These are phyloP conservation scores for Ophiostoma populinum DNA, from an alignment of 2,329 filamentous ascomycete species.

Conservation along the genomic window DNA sequence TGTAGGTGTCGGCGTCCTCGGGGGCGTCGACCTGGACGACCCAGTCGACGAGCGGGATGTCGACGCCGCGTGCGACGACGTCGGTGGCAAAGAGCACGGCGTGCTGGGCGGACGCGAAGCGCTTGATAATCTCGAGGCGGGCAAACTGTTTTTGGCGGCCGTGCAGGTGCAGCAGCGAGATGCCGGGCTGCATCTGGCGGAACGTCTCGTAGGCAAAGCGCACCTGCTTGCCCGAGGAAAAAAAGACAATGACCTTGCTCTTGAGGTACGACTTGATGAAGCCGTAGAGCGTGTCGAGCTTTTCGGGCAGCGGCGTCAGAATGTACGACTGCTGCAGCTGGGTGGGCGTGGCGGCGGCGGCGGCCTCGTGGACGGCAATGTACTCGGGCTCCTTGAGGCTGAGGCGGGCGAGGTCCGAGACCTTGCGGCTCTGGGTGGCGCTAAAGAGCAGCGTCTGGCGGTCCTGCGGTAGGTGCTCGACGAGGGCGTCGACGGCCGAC, in stretches of 20 bases:
- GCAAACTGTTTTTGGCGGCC: constrained; percentile 86
- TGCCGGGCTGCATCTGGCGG: constrained; percentile 82
- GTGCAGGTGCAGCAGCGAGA: constrained; percentile 80
- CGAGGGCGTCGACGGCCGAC: constrained; percentile 71
- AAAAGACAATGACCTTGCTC: constrained; percentile 85
- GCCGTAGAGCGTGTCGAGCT: constrained; percentile 80
- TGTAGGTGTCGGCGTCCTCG: constrained; percentile 93
- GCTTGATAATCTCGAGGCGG: constrained; percentile 69
- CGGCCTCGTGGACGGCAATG: constrained; percentile 78
- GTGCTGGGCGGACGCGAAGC: constrained; percentile 65
- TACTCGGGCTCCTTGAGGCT: constrained; percentile 87
- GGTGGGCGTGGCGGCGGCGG: constrained; percentile 61
- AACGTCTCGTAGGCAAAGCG: constrained; percentile 91
- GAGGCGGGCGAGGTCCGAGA: constrained; percentile 78
- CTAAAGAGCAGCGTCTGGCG: constrained; percentile 91
- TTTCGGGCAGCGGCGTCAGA: constrained; percentile 67
- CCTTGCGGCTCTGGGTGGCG: constrained; percentile 86
- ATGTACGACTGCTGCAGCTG: constrained; percentile 85
- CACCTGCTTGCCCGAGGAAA: constrained; percentile 92
- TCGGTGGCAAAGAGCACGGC: constrained; percentile 91
- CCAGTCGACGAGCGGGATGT: constrained; percentile 95
- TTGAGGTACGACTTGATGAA: constrained; percentile 87
- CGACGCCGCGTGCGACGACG: constrained; percentile 81
- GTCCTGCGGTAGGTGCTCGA: constrained; percentile 73
- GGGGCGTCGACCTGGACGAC: constrained; percentile 97